Base-by-base conservation (phyloP, 176 grass and related monocot genomes). In the Carex parvula region DNA sequence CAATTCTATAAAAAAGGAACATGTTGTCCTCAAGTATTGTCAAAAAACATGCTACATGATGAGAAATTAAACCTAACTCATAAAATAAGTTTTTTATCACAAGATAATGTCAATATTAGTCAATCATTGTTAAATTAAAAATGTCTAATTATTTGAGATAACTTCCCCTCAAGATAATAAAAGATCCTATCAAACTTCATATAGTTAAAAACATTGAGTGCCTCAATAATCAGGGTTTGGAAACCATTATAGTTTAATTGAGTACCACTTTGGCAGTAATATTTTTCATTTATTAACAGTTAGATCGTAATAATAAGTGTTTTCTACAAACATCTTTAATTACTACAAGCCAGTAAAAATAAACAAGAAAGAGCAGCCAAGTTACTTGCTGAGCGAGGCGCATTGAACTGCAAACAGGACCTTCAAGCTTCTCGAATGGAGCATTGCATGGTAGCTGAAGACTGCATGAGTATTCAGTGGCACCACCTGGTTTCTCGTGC, bases 381-480 rank as follows among this genome's bases (percentile, higher is more conserved):
- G 33, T 81, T 89, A 99, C 96, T 84, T 99, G 96, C 60, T 99
- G 96, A 20, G 96, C 96, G 59, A 95, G 80, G 55, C 91, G 96
- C 77, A 90, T 93, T 59, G 96, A 99, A 86, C 85, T 92, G 89
- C 96, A 95, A 80, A 92, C 87, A 62, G 96, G 96, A 85, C 96
- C 96, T 87, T 93, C 93, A 74, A 99, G 92, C 62, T 92, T 89
- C 85, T 99, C 89, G 73, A 99, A 99, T 85, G 96, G 93, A 63
- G 96, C 96, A 89, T 99, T 99, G 84, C 96, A 99, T 41, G 96
- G 96, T 16, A 99, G 85, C 56, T 99, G 91, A 88, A 99, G 93
- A 57, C 93, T 99, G 88, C 96, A 99, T 26, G 96, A 99, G 89
- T 93, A 99, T 81, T 95, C 96, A 82, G 73, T 79, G 29, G 84